A percentile compares a stretch with the other conserved stretches of the same genome.
These are phyloP conservation scores for Geranomyces michiganensis DNA, from an alignment of 192 early-diverging fungal species.

Conservation along the genomic window DNA sequence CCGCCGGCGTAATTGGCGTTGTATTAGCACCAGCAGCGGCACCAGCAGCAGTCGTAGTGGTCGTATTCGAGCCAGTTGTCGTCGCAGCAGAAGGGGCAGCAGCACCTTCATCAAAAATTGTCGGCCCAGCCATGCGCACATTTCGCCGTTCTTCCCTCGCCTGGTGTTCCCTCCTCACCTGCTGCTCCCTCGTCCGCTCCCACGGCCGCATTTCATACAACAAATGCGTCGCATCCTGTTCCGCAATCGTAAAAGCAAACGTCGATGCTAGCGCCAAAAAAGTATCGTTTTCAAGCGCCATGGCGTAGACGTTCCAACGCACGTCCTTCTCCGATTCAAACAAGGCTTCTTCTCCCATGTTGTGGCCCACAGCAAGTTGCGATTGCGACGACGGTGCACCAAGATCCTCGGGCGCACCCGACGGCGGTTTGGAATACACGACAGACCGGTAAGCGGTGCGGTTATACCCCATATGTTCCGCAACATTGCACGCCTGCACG, in stretches of 20 bases:
- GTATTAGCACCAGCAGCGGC: too few relatives aligned
- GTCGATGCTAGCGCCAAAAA: constrained; percentile 14
- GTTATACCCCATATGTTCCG: constrained; percentile 10
- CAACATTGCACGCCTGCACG: constrained; percentile 17
- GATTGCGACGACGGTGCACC: background rate
- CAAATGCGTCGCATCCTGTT: constrained; percentile 12
- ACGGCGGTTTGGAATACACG: background rate
- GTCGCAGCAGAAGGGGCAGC: too few relatives aligned
- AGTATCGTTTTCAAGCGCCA: constrained; percentile 15
- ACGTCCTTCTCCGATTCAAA: constrained; percentile 4
- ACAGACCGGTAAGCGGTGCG: constrained; percentile 3
- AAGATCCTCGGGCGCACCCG: background rate
- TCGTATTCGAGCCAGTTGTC: too few relatives aligned
- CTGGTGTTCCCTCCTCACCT: background rate
- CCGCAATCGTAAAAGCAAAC: constrained; percentile 10
- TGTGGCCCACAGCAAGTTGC: background rate
- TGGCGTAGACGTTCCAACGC: constrained; percentile 20
- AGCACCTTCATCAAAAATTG: background rate
- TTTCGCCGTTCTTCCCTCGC: background rate
- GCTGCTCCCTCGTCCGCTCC: background rate
- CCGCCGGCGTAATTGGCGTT: too few relatives aligned
- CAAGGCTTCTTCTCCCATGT: background rate
- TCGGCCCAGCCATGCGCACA: background rate
- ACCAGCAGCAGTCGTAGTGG: too few relatives aligned
- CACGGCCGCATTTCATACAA: constrained; percentile 30